Conservation (phyloP, 2,329 filamentous ascomycete species). For the Phyllosticta citriasiana region DNA sequence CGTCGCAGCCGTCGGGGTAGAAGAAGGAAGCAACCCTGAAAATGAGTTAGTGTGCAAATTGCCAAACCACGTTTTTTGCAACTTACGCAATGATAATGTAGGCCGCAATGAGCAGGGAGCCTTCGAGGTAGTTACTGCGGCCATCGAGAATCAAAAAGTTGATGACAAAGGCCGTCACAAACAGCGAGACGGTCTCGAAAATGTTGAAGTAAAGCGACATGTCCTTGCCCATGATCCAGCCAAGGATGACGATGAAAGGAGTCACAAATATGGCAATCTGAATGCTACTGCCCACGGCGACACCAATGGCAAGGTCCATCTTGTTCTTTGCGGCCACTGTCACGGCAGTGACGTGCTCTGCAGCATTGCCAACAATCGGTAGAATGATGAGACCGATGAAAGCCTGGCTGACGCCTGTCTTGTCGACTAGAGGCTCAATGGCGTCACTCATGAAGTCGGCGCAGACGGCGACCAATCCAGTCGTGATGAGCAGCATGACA, state of each 20-base stretch:
- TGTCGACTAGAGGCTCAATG: constrained; percentile 56
- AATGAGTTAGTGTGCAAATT: background rate
- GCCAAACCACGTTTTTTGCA: background rate
- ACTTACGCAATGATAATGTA: constrained; percentile 66
- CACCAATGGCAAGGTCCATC: constrained; percentile 74
- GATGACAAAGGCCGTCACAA: constrained; percentile 72
- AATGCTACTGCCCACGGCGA: constrained; percentile 70
- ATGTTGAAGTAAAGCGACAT: constrained; percentile 57
- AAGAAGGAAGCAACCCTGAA: constrained; percentile 36
- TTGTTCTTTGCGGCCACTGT: constrained; percentile 75
- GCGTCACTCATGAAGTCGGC: constrained; percentile 66
- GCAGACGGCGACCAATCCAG: constrained; percentile 49
- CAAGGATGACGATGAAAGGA: constrained; percentile 64
- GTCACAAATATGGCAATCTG: constrained; percentile 74
- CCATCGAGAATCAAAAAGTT: constrained; percentile 82
- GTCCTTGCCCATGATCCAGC: constrained; percentile 64
- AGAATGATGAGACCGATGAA: constrained; percentile 74
- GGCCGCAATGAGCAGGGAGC: constrained; percentile 62
- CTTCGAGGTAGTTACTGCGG: constrained; percentile 74
- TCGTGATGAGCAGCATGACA: constrained; percentile 45
- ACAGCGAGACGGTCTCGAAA: constrained; percentile 60
- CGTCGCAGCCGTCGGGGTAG: constrained; percentile 34
- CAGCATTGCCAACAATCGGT: constrained; percentile 75
- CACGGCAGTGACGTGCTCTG: constrained; percentile 72
- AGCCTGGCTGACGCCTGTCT: constrained; percentile 54